Evolutionary conservation across 1,284 basidiomycete species (phyloP), one percentile per base, ranked within the genome.

Genomic region (Fomitopsis betulina): DNA sequence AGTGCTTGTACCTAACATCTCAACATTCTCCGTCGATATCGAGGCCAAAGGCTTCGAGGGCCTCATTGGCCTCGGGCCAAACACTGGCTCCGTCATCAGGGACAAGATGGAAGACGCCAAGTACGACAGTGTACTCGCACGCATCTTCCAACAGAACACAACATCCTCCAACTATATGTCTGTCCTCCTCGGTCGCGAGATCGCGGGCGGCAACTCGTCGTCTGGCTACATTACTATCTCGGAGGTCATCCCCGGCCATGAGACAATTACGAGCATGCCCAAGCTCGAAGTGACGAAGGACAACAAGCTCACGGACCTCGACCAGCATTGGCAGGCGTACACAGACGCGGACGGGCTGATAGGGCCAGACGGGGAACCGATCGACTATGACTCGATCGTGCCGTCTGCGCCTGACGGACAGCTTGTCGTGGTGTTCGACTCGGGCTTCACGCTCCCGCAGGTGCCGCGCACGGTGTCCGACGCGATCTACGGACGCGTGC

Each of bases 291-390:
- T 92, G n/a, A 81, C 87, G 64, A 83, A 78, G 45, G 87, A 86
- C 35, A 79, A 81, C 62, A 75, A 74, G 60, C 71, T 86, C 38
- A 72, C 85, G 42, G 62, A 72, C 63, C 66, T 69, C 70, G 86
- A 89, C 66, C 89, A 92, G 70, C 89, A 91, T 71, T 92, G 89
- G 89, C 87, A 90, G 64, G 79, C 85, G 23, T 69, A 85, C 50
- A 85, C 85, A 0, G 86, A 89, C 71, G 79, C 80, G 61, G 71
- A 75, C 43, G 84, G 83, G 32, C 78, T 89, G 51, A 82, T 88
- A 60, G 88, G 88, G 0, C 87, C 89, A 0, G 89, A 91, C 64
- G 88, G 89, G 8, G 72, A 81, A 38, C 73, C 81, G 15, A 85
- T 92, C 61, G 63, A 74, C 43, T 72, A 83, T 60, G 70, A 82